Conservation (phyloP, 108 stramenopile species). For the Seminavis robusta region DNA sequence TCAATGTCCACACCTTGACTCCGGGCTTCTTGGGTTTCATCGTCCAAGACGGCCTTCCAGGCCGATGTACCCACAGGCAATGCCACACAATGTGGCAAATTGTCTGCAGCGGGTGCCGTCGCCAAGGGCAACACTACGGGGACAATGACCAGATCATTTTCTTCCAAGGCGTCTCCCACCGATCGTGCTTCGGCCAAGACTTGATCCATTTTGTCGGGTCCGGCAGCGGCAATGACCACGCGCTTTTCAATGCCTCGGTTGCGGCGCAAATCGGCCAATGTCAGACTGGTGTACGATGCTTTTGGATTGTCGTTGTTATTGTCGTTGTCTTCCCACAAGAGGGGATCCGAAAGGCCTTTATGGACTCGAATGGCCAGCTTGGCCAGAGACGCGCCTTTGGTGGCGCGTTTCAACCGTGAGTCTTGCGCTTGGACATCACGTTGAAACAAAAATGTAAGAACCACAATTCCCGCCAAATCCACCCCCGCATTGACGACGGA, state of each 20-base stretch:
- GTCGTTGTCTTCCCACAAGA: background rate
- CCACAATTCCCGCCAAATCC: constrained; percentile 23
- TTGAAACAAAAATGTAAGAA: constrained; percentile 12
- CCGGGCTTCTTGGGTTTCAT: constrained; percentile 21
- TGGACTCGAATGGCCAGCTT: constrained; percentile 17
- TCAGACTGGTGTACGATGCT: constrained; percentile 3
- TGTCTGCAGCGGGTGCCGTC: constrained; percentile 1
- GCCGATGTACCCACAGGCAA: constrained; percentile 14
- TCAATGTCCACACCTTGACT: constrained; percentile 31
- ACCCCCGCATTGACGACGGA: constrained; percentile 17
- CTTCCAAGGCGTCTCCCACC: constrained; percentile 5
- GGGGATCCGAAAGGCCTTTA: background rate
- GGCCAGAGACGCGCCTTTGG: constrained; percentile 31
- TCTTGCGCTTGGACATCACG: constrained; percentile 27
- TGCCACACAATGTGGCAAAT: constrained; percentile 14
- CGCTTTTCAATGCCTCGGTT: constrained; percentile 38
- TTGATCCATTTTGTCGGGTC: constrained; percentile 20
- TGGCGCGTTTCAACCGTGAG: constrained; percentile 26
- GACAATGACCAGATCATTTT: constrained; percentile 29
- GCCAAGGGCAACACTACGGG: constrained; percentile 24
- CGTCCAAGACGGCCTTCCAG: constrained; percentile 21
- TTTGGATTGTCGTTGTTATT: too few relatives aligned
- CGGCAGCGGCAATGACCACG: constrained; percentile 35
- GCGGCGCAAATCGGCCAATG: constrained; percentile 18
- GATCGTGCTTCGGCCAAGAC: constrained; percentile 13